Base-by-base conservation (phyloP, 2,329 filamentous ascomycete species). In the Fusarium haematococcum region DNA sequence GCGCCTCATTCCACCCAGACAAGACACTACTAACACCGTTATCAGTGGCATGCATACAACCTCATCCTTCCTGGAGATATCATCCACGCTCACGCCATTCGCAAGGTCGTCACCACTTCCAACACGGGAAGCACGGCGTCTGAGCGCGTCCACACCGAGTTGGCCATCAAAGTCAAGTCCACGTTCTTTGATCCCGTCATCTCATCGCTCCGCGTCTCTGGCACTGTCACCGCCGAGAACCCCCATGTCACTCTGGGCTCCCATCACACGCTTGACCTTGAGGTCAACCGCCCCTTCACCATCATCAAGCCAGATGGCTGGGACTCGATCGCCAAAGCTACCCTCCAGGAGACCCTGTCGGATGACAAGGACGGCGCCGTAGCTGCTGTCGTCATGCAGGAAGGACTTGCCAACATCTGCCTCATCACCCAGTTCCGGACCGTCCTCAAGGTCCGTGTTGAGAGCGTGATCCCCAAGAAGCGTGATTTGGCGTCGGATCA, bases 351-450 rank as follows among this genome's bases (percentile, higher is more conserved):
- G 81, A 93, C 95, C 1, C 88, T 96, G 16, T 92, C 94, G 77
- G 91, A 94, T 76, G 92, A 94, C 74, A 92, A 92, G 79, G 91
- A 93, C 71, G 95, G 95, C 1, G 93, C 96, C 71, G 89, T 97
- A 20, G 94, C 95, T 65, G 96, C 97, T 0, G 92, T 98, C 1
- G 94, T 98, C 27, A 96, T 99, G 93, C 94, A 97, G 78, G 96
- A 98, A 79, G 93, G 94, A 18, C 83, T 94, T 18, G 93, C 94
- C 67, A 95, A 95, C 81, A 93, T 97, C 73, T 96, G 94, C 82
- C 87, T 95, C 25, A 93, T 97, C 65, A 95, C 93, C 4, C 91
- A 95, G 79, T 92, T 93, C 81, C 93, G 94, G 76, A 96, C 94
- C 5, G 88, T 96, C 32, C 83, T 95, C 65, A 92, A 94, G 76